A percentile compares a stretch with the other conserved stretches of the same genome.
Evolutionary conservation across 2,329 filamentous ascomycete genomes (phyloP).

Genomic region (Fusarium chlamydosporum): DNA sequence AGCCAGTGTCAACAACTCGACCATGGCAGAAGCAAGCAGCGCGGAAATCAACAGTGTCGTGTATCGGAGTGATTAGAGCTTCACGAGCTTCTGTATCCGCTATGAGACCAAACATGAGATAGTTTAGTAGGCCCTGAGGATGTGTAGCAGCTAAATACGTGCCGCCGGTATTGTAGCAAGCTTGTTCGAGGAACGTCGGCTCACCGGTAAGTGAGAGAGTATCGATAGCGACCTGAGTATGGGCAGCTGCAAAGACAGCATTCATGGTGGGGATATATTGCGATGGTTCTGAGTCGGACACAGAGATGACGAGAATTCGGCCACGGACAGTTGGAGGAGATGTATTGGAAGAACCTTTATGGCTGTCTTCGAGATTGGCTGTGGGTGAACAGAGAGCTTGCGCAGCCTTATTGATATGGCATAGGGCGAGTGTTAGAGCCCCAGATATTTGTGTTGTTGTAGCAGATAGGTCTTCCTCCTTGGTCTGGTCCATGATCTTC

Average conservation of each 20-base stretch:
- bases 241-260: slow-evolving; percentile 93
- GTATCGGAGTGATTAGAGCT: slow-evolving; percentile 81
- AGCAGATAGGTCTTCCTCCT: slow-evolving; percentile 73
- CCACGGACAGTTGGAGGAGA: slow-evolving; percentile 55
- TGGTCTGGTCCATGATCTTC: slow-evolving; percentile 79
- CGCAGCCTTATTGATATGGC: slow-evolving; percentile 88
- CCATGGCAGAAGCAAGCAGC: slow-evolving; percentile 99
- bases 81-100: slow-evolving; percentile 70
- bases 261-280: slow-evolving; percentile 99
- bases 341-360: slow-evolving; percentile 52
- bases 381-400: slow-evolving; percentile 74
- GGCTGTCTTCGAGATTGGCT: slow-evolving; percentile 56
- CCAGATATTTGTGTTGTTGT: slow-evolving; percentile 91
- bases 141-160: slow-evolving; percentile 67
- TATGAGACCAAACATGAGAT: slow-evolving; percentile 94
- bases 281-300: slow-evolving; percentile 85
- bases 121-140: slow-evolving; percentile 84
- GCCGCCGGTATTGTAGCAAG: slow-evolving; percentile 73
- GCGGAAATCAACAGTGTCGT: slow-evolving; percentile 92
- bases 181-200: slow-evolving; percentile 95
- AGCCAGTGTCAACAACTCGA: slow-evolving; percentile 89
- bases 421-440: slow-evolving; percentile 88
- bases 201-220: slow-evolving; percentile 88
- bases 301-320: slow-evolving; percentile 90
- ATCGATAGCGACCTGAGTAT: slow-evolving; percentile 90